Base-by-base conservation (phyloP, 1,284 basidiomycete species). In the Pyrrhoderma lamaoense region DNA sequence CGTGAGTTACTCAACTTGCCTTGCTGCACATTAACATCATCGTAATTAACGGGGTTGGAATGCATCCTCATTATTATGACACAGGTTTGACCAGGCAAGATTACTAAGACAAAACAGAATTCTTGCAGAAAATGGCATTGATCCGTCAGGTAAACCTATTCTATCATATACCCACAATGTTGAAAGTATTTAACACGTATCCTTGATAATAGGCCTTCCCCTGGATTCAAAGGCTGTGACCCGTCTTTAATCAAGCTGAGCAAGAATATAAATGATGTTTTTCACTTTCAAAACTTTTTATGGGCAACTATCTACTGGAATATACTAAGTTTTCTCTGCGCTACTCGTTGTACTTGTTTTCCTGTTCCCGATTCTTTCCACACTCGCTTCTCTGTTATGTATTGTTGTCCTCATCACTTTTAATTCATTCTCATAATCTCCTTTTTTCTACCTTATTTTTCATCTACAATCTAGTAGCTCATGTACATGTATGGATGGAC, bases 81-180 rank as follows among this genome's bases (percentile, higher is more conserved):
- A 40, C 45, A 93, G 88, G 60, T 94, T 94, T 63, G 91, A 94
- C 70, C 89, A 92, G 67, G 91, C 91, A 25, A 79, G 91, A 64
- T 69, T 94, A 61, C 91, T 93, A 58, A 77, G 90, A 44, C 91
- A 93, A 58, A 87, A 93, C 66, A 77, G 82, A 49, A 82, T 88
- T 54, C 77, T 94, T 44, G 89, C 88, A 22, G 77, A 79, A 58
- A 92, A 94, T 65, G 89, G 89, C 45, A 91, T 93, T 59, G 91
- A 93, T 61, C 85, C 91, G 36, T 85, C 89, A 60, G 90, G 87
- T 84, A 42, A 43, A 77, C 67, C 21, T 50, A 44, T n/a, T 45
- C 38, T 37, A 16, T 37, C 35, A 37, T 37, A 9, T 16, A 11
- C 16, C 35, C 35, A 16, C 16, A 16, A 37, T 37, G 9, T 11